Percentiles rank a stretch among this genome's conserved stretches.
Conservation (phyloP, 108 stramenopile species). For the Conticribra guillardii region DNA sequence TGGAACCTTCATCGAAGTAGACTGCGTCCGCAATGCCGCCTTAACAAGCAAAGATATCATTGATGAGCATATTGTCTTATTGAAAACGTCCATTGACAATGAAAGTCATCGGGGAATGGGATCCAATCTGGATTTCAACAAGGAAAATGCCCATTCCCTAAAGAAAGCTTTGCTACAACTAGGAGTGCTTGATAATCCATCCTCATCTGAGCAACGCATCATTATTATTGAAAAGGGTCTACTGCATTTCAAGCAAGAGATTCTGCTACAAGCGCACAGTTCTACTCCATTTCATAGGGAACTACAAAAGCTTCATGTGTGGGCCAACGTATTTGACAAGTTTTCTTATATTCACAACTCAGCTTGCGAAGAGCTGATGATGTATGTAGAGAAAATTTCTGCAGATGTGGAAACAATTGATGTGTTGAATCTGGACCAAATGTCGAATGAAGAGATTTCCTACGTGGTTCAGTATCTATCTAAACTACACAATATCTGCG, state of each 20-base stretch:
- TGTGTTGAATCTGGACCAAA: conserved; percentile 10
- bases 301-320: conserved; percentile 15
- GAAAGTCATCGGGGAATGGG: conserved; percentile 21
- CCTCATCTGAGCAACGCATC: too few relatives aligned
- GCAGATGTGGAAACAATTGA: conserved; percentile 14
- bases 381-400: conserved; percentile 4
- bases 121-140: conserved; percentile 13
- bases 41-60: conserved; percentile 32
- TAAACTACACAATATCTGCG: conserved; percentile 15
- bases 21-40: conserved; percentile 33
- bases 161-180: too few relatives aligned
- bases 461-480: conserved; percentile 5
- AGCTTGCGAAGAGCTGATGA: conserved; percentile 2
- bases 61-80: conserved; percentile 17
- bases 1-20: conserved; percentile 31
- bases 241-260: conserved; percentile 18
- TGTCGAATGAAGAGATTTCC: conserved; percentile 20
- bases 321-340: conserved; percentile 21
- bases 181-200: too few relatives aligned
- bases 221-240: conserved; percentile 10
- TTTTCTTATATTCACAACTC: conserved; percentile 18
- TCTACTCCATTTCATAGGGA: conserved; percentile 11
- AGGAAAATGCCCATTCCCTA: too few relatives aligned
- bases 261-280: conserved; percentile 23
- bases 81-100: conserved; percentile 16